Base-by-base conservation (phyloP, 192 early-diverging fungal species). In the Podila minutissima region DNA sequence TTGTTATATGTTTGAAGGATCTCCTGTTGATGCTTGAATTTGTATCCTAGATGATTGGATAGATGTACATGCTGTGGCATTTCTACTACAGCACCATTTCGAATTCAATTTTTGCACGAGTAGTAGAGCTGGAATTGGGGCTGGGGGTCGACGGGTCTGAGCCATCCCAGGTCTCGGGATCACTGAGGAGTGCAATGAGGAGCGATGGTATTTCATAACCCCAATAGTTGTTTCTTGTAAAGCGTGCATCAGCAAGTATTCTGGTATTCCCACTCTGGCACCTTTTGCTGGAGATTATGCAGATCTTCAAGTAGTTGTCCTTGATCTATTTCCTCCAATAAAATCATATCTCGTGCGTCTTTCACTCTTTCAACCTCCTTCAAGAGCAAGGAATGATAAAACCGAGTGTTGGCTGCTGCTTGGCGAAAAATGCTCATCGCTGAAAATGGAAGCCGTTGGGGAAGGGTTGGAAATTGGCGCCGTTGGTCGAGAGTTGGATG, bases 401-500 rank as follows among this genome's bases (percentile, higher is more conserved):
- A 53, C 8, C n/a, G 51, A 53, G 51, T 24, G 3, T 53, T 53
- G 20, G 51, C 51, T 19, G 13, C 0, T 0, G 17, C 20, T 3
- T 53, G 20, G 2, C 1, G n/a, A 53, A 53, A 53, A 7, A 20
- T 29, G 29, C 24, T 51, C 19, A 73, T n/a, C 67, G 51, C 32
- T 81, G 77, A 35, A 81, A 69, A 26, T 81, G 77, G 57, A 73
- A 73, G 10, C 62, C 66, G 31, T 72, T 72, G 11, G 59, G 76
- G 38, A 61, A 72, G 6, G 76, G 76, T 13, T 71, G 75, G 46
- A 71, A 72, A 20, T 72, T 79, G 51, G 75, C 65, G 24, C 50
- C 69, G 41, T 72, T 72, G 22, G 69, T 72, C 59, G 77, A 72
- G 33, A 69, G 61, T 38, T 81, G 77, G 33, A 81, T 72, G 15